Evolutionary conservation across 2,329 filamentous ascomycete genomes (phyloP).

Genomic region (Talaromyces albobiverticillius): DNA sequence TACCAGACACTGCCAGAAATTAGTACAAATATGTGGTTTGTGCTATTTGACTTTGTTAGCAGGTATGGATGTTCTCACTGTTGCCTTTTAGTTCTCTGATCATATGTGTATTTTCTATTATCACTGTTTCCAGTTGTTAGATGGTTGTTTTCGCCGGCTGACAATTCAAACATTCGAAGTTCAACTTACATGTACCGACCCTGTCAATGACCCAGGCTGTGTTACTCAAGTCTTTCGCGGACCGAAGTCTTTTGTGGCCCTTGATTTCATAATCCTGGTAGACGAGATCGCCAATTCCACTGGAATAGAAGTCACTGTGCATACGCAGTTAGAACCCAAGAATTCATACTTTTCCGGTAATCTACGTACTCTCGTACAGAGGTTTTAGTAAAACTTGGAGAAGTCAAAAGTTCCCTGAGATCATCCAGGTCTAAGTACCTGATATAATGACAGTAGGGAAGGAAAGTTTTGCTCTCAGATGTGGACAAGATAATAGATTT

Average conservation of each 20-base stretch:
- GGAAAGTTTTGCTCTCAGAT: conserved; percentile 54
- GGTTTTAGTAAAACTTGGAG: conserved; percentile 58
- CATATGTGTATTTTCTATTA: conserved; percentile 48
- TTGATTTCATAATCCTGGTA: conserved; percentile 19
- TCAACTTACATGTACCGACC: conserved; percentile 47
- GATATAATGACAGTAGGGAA: conserved; percentile 69
- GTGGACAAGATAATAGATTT: conserved; percentile 66
- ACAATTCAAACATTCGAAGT: neutral
- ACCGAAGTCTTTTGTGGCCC: conserved; percentile 23
- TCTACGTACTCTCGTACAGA: conserved; percentile 54
- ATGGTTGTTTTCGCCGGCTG: neutral
- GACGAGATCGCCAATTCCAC: conserved; percentile 34
- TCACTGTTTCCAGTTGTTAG: conserved; percentile 27
- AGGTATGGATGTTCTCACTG: conserved; percentile 32
- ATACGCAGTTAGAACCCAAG: neutral
- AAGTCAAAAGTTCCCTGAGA: conserved; percentile 57
- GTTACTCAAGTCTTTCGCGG: conserved; percentile 20
- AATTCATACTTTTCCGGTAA: conserved; percentile 22
- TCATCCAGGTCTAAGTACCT: conserved; percentile 62
- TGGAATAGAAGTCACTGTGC: conserved; percentile 51
- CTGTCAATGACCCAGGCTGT: conserved; percentile 43
- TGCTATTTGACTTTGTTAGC: neutral
- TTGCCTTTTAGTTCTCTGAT: conserved; percentile 60
- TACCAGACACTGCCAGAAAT: conserved; percentile 43
- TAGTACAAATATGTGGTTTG: neutral